A percentile compares a stretch with the other conserved stretches of the same genome.
Evolutionary conservation across 768 basidiomycete species (phyloP).

Genomic region (Naganishia onofrii): DNA sequence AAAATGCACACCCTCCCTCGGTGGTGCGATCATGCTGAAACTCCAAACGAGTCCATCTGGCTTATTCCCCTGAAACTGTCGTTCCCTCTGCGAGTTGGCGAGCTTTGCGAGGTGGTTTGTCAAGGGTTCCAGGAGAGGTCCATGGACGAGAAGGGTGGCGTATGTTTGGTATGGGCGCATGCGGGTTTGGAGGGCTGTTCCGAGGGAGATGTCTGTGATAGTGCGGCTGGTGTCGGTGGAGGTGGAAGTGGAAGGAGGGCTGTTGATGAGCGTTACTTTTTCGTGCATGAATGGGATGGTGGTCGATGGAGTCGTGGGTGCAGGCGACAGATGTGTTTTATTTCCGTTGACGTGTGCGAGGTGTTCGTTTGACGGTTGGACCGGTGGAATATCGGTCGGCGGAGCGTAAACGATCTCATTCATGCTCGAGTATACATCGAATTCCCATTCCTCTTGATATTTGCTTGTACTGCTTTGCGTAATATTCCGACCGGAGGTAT

Average conservation of each 20-base stretch:
- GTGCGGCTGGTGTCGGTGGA: conserved; percentile 36
- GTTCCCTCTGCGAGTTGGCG: conserved; percentile 58
- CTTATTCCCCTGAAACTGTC: conserved; percentile 60
- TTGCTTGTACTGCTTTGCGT: conserved; percentile 40
- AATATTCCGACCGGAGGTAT: conserved; percentile 73
- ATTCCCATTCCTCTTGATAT: conserved; percentile 79
- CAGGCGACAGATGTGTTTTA: not conserved
- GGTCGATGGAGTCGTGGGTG: conserved; percentile 52
- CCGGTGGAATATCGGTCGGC: not conserved
- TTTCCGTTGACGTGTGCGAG: not conserved
- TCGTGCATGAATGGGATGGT: conserved; percentile 45
- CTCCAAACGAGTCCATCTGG: conserved; percentile 79
- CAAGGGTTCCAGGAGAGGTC: conserved; percentile 61
- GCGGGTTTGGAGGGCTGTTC: conserved; percentile 42
- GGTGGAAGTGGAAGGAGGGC: not conserved
- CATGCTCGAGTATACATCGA: conserved; percentile 74
- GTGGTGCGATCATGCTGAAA: conserved; percentile 57
- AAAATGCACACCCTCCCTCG: conserved; percentile 4
- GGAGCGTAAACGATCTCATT: conserved; percentile 67
- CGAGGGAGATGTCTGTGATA: conserved; percentile 35
- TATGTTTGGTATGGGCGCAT: conserved; percentile 81
- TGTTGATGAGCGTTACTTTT: conserved; percentile 58
- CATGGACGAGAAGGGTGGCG: conserved; percentile 77
- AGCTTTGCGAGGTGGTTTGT: conserved; percentile 57
- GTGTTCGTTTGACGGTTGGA: not conserved